Evolutionary conservation across 495 filamentous ascomycete species (phyloP).

Genomic region (Physcia stellaris): DNA sequence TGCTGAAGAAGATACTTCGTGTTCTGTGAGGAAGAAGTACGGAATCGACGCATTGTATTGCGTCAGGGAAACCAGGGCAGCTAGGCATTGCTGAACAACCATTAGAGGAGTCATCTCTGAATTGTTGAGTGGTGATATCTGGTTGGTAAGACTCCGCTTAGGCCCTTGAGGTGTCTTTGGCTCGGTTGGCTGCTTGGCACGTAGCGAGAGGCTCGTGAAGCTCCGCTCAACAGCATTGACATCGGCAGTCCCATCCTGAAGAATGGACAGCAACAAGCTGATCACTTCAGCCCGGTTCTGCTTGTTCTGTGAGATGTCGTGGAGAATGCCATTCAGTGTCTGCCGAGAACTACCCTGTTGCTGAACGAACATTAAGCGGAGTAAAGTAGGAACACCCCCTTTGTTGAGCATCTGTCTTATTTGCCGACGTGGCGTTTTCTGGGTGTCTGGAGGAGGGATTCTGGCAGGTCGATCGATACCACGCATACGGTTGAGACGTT

Average conservation of each 20-base stretch:
- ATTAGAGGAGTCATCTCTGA: slow-evolving; percentile 81
- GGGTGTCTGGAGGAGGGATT: slow-evolving; percentile 18
- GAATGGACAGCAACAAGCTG: slow-evolving; percentile 76
- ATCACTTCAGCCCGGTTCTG: slow-evolving; percentile 94
- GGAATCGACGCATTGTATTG: slow-evolving; percentile 73
- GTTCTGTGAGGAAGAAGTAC: slow-evolving; percentile 89
- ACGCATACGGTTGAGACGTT: slow-evolving; percentile 32
- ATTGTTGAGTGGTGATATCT: slow-evolving; percentile 40
- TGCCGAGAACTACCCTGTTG: slow-evolving; percentile 70
- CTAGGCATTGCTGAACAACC: slow-evolving; percentile 90
- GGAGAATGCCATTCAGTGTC: slow-evolving; percentile 71
- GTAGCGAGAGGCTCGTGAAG: slow-evolving; percentile 81
- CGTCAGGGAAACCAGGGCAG: slow-evolving; percentile 64
- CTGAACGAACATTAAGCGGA: slow-evolving; percentile 93
- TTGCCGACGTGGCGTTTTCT: slow-evolving; percentile 63
- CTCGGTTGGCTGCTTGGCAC: slow-evolving; percentile 64
- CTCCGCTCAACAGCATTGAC: slow-evolving; percentile 87
- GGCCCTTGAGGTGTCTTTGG: slow-evolving; percentile 68
- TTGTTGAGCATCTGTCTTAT: slow-evolving; percentile 96
- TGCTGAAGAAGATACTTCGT: slow-evolving; percentile 58
- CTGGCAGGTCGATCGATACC: slow-evolving; percentile 25
- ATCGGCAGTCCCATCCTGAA: slow-evolving; percentile 93
- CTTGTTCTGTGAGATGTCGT: slow-evolving; percentile 81
- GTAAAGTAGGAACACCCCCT: slow-evolving; percentile 79
- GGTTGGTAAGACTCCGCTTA: slow-evolving; percentile 54